A percentile compares a stretch with the other conserved stretches of the same genome.
These are phyloP conservation scores for Mycena rosella DNA, from an alignment of 768 basidiomycete genomes.

Conservation along the genomic window DNA sequence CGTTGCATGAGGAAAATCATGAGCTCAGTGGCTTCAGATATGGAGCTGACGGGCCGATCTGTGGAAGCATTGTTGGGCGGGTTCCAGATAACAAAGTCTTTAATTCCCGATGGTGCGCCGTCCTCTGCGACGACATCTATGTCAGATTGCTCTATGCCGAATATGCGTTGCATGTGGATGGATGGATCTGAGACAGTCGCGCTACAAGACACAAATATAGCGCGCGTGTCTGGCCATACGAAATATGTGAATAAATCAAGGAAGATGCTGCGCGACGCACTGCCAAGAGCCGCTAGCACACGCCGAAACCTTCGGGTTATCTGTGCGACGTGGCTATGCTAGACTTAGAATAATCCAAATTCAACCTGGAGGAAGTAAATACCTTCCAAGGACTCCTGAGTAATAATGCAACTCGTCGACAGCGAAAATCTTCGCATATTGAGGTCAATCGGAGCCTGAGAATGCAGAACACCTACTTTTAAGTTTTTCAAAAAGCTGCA, in stretches of 20 bases:
- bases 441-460: not conserved
- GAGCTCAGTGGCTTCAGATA: slow-evolving; percentile 76
- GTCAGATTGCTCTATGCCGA: slow-evolving; percentile 72
- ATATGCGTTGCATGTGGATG: slow-evolving; percentile 81
- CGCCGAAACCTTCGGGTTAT: slow-evolving; percentile 82
- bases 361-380: slow-evolving; percentile 6
- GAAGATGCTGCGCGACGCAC: slow-evolving; percentile 54
- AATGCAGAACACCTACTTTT: slow-evolving; percentile 51
- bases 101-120: slow-evolving; percentile 84
- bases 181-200: slow-evolving; percentile 86
- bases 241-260: not conserved
- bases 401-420: slow-evolving; percentile 94
- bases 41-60: slow-evolving; percentile 67
- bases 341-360: slow-evolving; percentile 4
- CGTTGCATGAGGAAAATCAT: slow-evolving; percentile 88
- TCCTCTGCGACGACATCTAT: slow-evolving; percentile 81
- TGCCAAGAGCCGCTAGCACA: slow-evolving; percentile 82
- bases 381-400: slow-evolving; percentile 85
- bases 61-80: slow-evolving; percentile 68
- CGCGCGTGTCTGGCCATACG: slow-evolving; percentile 58
- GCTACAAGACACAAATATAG: slow-evolving; percentile 86
- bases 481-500: slow-evolving; percentile 81
- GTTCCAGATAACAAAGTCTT: slow-evolving; percentile 87
- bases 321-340: slow-evolving; percentile 80
- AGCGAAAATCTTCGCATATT: slow-evolving; percentile 65